Percentiles rank a stretch among this genome's conserved stretches.
phyloP scores from a whole-genome alignment of 2,329 filamentous ascomycete species.

The Colletotrichum melonis region DNA sequence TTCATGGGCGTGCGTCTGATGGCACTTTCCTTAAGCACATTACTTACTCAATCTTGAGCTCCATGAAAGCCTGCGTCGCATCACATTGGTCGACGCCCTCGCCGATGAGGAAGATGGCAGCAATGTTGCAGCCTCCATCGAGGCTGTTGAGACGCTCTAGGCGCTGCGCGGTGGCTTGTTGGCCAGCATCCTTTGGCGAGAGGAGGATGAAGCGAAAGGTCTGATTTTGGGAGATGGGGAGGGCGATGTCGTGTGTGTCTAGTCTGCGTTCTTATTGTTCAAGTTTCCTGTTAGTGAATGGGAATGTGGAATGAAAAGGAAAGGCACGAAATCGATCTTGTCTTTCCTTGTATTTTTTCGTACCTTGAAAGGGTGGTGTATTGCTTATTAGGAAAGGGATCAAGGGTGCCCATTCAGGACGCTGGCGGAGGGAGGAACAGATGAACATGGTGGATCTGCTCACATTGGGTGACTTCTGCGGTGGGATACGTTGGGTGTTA shows the following conservation, averaged over 20 bases:
- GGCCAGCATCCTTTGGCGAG: constrained; percentile 49
- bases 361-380: constrained; percentile 42
- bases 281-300: constrained; percentile 2
- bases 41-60: constrained; percentile 57
- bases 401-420: constrained; percentile 48
- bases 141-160: constrained; percentile 54
- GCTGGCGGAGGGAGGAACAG: constrained; percentile 51
- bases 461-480: too few relatives aligned
- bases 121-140: constrained; percentile 52
- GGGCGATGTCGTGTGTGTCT: constrained; percentile 57
- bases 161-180: constrained; percentile 43
- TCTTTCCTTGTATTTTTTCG: too few relatives aligned
- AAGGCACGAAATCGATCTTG: too few relatives aligned
- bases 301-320: constrained; percentile 11
- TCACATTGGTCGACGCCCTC: constrained; percentile 35
- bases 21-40: neutral
- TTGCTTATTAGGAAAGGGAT: constrained; percentile 41
- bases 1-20: neutral
- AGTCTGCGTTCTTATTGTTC: constrained; percentile 51
- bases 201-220: constrained; percentile 54
- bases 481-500: too few relatives aligned
- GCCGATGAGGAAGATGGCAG: constrained; percentile 57
- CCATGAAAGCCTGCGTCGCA: constrained; percentile 49
- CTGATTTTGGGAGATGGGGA: constrained; percentile 44
- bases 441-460: constrained; percentile 48